phyloP scores from a whole-genome alignment of 2,329 filamentous ascomycete species.

The Verticillium longisporum region DNA sequence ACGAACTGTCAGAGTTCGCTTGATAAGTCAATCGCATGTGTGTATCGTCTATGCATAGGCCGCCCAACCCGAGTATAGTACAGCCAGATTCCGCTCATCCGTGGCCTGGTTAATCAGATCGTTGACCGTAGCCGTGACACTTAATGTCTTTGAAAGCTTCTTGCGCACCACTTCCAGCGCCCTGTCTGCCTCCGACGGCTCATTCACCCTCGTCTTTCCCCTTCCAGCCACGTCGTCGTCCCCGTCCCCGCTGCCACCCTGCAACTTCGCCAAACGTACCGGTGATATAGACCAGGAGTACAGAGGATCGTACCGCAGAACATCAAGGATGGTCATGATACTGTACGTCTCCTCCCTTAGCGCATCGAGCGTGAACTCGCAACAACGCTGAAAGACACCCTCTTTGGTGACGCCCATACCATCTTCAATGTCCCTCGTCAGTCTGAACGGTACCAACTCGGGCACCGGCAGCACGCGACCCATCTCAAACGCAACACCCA shows the following conservation, averaged over 20 bases:
- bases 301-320: slow-evolving; percentile 93
- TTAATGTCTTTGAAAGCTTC: slow-evolving; percentile 90
- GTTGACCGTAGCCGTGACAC: slow-evolving; percentile 91
- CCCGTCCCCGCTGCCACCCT: slow-evolving; percentile 20
- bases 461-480: slow-evolving; percentile 92
- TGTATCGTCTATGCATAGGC: not conserved
- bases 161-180: slow-evolving; percentile 91
- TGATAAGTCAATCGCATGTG: not conserved
- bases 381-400: slow-evolving; percentile 94
- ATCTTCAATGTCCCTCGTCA: slow-evolving; percentile 92
- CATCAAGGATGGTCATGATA: slow-evolving; percentile 98
- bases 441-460: slow-evolving; percentile 89
- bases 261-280: slow-evolving; percentile 56
- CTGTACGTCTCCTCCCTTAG: slow-evolving; percentile 91
- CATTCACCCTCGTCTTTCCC: slow-evolving; percentile 34
- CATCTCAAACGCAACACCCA: slow-evolving; percentile 95
- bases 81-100: slow-evolving; percentile 85
- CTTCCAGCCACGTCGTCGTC: slow-evolving; percentile 21
- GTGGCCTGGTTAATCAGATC: slow-evolving; percentile 94
- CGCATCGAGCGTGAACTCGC: slow-evolving; percentile 93
- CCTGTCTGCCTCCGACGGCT: slow-evolving; percentile 73
- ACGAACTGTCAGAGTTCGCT: not conserved
- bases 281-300: slow-evolving; percentile 91
- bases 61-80: slow-evolving; percentile 70
- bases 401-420: slow-evolving; percentile 96